phyloP scores from a whole-genome alignment of 2,329 filamentous ascomycete species.

The Emericellopsis atlantica region DNA sequence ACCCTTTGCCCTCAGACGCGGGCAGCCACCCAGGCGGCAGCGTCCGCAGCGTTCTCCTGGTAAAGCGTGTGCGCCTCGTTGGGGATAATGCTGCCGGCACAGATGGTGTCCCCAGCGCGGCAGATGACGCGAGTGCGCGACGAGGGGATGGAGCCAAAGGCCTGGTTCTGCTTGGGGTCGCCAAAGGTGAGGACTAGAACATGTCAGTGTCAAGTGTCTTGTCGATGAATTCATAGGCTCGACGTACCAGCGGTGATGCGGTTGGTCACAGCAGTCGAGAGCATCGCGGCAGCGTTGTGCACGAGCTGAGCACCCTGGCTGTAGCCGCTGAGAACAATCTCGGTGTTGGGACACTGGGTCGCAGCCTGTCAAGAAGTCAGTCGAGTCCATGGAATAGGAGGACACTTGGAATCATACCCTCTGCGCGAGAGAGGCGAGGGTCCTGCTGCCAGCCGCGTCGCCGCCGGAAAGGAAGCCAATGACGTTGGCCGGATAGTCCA shows the following conservation, averaged over 20 bases:
- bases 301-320: constrained; percentile 26
- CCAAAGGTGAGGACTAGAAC: constrained; percentile 13
- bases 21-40: constrained; percentile 13
- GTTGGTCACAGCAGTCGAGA: constrained; percentile 18
- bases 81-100: constrained; percentile 13
- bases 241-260: constrained; percentile 13
- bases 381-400: too few species aligned
- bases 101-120: constrained; percentile 18
- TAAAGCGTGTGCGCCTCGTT: constrained; percentile 13
- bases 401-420: constrained; percentile 5
- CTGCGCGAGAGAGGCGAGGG: constrained; percentile 20
- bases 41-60: constrained; percentile 13
- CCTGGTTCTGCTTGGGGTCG: constrained; percentile 7
- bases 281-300: constrained; percentile 26
- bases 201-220: neutral
- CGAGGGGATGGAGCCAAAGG: constrained; percentile 7
- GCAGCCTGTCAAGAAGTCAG: constrained; percentile 15
- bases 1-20: neutral
- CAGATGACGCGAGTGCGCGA: constrained; percentile 13
- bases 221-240: too few species aligned
- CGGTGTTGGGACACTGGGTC: constrained; percentile 27
- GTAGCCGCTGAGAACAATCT: constrained; percentile 33
- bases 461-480: constrained; percentile 32
- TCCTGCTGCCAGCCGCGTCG: constrained; percentile 25
- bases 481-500: constrained; percentile 34